Conservation (phyloP, 495 filamentous ascomycete species). For the Penicillium angulare region DNA sequence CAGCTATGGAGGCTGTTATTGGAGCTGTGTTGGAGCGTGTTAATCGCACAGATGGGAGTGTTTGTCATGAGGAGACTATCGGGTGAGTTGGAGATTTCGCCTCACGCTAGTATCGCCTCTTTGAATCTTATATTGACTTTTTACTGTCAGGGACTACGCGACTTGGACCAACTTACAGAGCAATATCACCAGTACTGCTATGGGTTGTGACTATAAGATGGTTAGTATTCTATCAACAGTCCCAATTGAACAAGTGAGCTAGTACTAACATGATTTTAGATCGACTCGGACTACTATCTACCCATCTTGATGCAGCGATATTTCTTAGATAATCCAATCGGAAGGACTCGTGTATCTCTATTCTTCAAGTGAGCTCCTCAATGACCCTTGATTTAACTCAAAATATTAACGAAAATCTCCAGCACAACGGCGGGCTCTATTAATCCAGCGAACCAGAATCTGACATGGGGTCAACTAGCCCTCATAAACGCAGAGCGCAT, state of each 20-base stretch:
- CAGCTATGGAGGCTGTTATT: slow-evolving; percentile 61
- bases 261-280: slow-evolving; percentile 12
- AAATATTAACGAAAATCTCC: too few species aligned
- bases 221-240: slow-evolving; percentile 13
- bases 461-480: slow-evolving; percentile 52
- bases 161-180: slow-evolving; percentile 56
- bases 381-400: too few species aligned
- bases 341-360: slow-evolving; percentile 32
- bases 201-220: slow-evolving; percentile 62
- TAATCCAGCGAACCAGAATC: slow-evolving; percentile 45
- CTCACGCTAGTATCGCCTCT: too few species aligned
- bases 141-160: slow-evolving; percentile 51
- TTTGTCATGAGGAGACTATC: slow-evolving; percentile 65
- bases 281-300: slow-evolving; percentile 65
- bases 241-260: neutral
- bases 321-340: slow-evolving; percentile 49
- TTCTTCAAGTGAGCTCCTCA: slow-evolving; percentile 46
- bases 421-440: slow-evolving; percentile 45
- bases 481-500: slow-evolving; percentile 55
- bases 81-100: slow-evolving; percentile 35
- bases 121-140: neutral
- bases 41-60: slow-evolving; percentile 56
- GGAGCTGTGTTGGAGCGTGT: slow-evolving; percentile 58
- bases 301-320: slow-evolving; percentile 58
- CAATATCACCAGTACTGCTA: slow-evolving; percentile 51